Base-by-base conservation (phyloP, 116 monocot species). In the Dioscorea cayenensis region DNA sequence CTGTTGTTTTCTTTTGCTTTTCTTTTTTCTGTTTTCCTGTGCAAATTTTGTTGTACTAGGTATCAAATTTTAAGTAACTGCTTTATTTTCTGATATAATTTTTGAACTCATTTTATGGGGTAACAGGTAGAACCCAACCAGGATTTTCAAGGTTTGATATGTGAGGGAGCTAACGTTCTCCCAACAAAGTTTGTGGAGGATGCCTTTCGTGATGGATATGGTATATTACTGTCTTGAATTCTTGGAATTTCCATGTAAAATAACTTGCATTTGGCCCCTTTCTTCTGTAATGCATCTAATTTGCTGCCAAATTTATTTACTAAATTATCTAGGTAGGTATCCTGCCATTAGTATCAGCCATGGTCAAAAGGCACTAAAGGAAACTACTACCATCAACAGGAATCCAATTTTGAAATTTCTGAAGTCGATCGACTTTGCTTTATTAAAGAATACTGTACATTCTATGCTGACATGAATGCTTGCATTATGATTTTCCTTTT, bases 91-190 rank as follows among this genome's bases (percentile, higher is more conserved):
- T 62, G 25, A 22, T 23, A 62, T 62, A 27, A 23, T 66, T 13
- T 64, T 66, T 72, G 35, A 43, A 17, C 52, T 68, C 65, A 35
- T 72, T 63, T 62, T 21, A 38, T 82, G 63, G 75, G 64, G 36
- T 73, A 78, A 51, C 78, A 99, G 99, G 99, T 99, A 67, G 99
- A 94, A 77, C 99, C 99, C 62, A 99, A 94, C 74, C 99, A 99
- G 69, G 94, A 99, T 19, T 99, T 99, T 70, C 86, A 83, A 59
- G 99, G 99, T 16, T 77, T 99, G 80, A 74, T 94, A 36, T 99
- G 99, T 79, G 99, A 99, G 68, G 94, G 99, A 29, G 94, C 99
- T 67, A 94, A 83, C 78, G 85, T 88, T 70, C 86, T 99, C 68
- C 99, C 94, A 48, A 83, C 91, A 71, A 99, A 94, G 72, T 87